A percentile compares a stretch with the other conserved stretches of the same genome.
Evolutionary conservation across 129 eudicot species (phyloP).

Genomic region (Ambrosia artemisiifolia): DNA sequence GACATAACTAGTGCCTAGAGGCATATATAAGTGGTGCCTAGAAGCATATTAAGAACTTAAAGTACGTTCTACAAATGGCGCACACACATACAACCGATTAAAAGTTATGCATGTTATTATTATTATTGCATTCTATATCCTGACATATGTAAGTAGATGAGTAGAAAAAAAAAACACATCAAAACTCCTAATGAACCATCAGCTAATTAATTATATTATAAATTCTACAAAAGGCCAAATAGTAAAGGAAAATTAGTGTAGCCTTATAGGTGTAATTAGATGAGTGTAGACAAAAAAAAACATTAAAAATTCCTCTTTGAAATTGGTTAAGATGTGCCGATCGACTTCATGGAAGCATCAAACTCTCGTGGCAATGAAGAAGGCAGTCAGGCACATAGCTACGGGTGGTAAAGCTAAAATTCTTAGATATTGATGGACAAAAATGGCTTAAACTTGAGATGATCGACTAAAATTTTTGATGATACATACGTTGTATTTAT

Average conservation of each 20-base stretch:
- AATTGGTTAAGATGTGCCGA: slow-evolving; percentile 19
- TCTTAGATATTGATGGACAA: slow-evolving; percentile 10
- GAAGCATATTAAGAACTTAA: background rate
- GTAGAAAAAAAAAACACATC: background rate
- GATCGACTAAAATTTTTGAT: background rate
- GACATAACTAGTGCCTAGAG: background rate
- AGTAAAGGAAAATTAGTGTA: background rate
- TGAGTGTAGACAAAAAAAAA: slow-evolving; percentile 10
- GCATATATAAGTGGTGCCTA: background rate
- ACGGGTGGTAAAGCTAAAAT: slow-evolving; percentile 16
- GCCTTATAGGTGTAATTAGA: slow-evolving; percentile 13
- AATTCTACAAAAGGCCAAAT: no score
- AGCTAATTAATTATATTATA: no score
- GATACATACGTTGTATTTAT: no score
- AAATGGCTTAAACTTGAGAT: slow-evolving; percentile 10
- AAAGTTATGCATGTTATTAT: background rate
- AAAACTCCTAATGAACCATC: background rate
- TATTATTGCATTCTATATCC: no score
- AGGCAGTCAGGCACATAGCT: background rate
- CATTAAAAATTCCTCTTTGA: background rate
- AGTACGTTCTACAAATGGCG: background rate
- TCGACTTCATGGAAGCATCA: slow-evolving; percentile 14
- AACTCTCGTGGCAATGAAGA: slow-evolving; percentile 6
- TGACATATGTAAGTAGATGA: background rate
- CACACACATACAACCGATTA: no score